Conservation (phyloP, 371 early-diverging fungal species). For the Syncephalis fuscata region DNA sequence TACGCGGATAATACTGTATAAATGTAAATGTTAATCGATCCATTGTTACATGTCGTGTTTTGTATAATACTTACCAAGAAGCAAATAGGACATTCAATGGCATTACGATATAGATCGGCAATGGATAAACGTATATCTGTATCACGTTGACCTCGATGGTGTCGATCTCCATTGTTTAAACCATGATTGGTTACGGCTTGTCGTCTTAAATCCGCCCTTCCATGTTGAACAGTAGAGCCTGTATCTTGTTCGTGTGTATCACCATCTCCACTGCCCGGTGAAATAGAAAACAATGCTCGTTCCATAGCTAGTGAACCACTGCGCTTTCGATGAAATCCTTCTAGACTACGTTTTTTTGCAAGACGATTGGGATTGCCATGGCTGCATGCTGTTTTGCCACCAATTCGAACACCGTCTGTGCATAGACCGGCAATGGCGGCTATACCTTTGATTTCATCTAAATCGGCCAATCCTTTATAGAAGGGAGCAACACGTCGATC, state of each 20-base stretch:
- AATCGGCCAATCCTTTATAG: constrained; percentile 55
- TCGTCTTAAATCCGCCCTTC: too few species aligned
- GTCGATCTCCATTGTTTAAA: constrained; percentile 1
- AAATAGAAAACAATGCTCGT: constrained; percentile 7
- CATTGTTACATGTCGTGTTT: background rate
- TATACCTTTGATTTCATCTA: constrained; percentile 27
- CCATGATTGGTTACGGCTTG: constrained; percentile 2
- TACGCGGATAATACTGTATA: constrained; percentile 65
- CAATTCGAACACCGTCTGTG: constrained; percentile 1
- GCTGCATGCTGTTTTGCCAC: constrained; percentile 2
- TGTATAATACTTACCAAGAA: constrained; percentile 43
- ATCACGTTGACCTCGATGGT: constrained; percentile 3
- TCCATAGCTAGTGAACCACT: background rate
- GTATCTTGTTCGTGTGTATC: too few species aligned
- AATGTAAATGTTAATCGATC: background rate
- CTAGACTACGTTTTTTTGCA: constrained; percentile 17
- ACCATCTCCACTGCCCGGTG: too few species aligned
- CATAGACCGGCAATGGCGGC: constrained; percentile 2
- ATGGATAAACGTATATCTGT: too few species aligned
- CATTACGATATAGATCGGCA: constrained; percentile 25
- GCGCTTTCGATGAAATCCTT: constrained; percentile 6
- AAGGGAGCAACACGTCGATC: constrained; percentile 71
- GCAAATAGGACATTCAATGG: constrained; percentile 87
- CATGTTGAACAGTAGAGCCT: too few species aligned
- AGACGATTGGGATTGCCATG: background rate